Conservation (phyloP, 2,329 filamentous ascomycete species). For the Venturia effusa region DNA sequence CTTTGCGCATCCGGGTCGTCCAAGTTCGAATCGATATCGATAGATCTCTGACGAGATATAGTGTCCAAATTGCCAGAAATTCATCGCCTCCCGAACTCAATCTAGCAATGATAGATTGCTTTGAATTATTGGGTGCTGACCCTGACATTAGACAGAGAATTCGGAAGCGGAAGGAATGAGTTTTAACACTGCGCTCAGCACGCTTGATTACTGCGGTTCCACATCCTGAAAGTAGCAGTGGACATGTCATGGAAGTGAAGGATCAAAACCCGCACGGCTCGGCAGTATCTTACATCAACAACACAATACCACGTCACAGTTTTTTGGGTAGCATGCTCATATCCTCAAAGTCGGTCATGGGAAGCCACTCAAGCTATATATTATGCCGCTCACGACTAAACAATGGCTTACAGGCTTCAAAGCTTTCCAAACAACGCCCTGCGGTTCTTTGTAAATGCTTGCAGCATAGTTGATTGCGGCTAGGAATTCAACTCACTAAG, state of each 20-base stretch:
- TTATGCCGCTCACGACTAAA: neutral
- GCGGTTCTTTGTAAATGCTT: neutral
- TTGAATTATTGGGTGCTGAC: too few relatives aligned
- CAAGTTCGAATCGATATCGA: too few relatives aligned
- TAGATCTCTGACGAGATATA: too few relatives aligned
- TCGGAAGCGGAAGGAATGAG: too few relatives aligned
- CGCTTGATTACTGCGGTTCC: neutral
- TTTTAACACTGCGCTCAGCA: neutral
- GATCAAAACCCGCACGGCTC: neutral
- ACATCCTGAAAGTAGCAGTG: neutral
- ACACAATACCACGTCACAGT: neutral
- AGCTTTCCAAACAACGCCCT: neutral
- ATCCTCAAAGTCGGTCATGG: neutral
- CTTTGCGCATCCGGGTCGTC: too few relatives aligned
- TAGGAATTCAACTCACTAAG: neutral
- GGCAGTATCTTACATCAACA: neutral
- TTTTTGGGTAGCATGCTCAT: neutral
- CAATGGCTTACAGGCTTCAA: neutral
- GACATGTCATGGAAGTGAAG: neutral
- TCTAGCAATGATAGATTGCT: too few relatives aligned
- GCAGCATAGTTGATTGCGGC: neutral
- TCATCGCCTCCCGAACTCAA: too few relatives aligned
- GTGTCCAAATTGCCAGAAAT: too few relatives aligned
- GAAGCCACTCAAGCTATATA: neutral
- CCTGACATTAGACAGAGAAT: too few relatives aligned